Conservation (phyloP, 352 stramenopile genomes). For the Phytophthora chlamydospora region DNA sequence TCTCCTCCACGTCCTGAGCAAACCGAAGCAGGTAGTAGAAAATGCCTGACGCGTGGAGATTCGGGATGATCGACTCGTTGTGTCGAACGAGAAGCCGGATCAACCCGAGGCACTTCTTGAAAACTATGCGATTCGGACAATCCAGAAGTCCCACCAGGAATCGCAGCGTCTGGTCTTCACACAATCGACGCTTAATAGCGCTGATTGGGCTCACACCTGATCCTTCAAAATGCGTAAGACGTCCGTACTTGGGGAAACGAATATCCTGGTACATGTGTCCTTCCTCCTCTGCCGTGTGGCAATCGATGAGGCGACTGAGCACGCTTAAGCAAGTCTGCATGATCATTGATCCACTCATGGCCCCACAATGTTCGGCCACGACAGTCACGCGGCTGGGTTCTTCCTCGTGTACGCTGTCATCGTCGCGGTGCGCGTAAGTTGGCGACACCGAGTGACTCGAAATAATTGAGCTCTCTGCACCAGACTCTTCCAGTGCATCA, state of each 20-base stretch:
- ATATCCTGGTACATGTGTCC: conserved; percentile 79
- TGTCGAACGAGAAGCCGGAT: conserved; percentile 84
- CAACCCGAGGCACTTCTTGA: conserved; percentile 84
- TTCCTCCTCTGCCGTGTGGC: conserved; percentile 84
- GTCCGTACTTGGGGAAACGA: conserved; percentile 79
- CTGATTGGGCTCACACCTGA: conserved; percentile 80
- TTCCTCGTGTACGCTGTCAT: conserved; percentile 43
- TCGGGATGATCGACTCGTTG: conserved; percentile 86
- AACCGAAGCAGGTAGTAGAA: conserved; percentile 90
- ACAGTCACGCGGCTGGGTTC: conserved; percentile 69
- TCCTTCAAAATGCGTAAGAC: conserved; percentile 84
- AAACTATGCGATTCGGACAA: conserved; percentile 84
- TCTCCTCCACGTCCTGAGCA: conserved; percentile 81
- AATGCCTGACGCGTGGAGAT: conserved; percentile 80
- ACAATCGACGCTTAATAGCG: conserved; percentile 75
- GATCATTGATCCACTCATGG: conserved; percentile 88
- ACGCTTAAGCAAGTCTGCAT: conserved; percentile 89
- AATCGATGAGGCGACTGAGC: conserved; percentile 83
- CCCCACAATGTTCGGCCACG: conserved; percentile 75
- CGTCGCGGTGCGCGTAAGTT: conserved; percentile 33
- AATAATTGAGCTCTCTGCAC: conserved; percentile 48
- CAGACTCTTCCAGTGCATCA: conserved; percentile 73
- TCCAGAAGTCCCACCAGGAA: conserved; percentile 84
- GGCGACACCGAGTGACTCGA: conserved; percentile 46
- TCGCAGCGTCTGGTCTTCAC: conserved; percentile 75